Conservation (phyloP, 768 basidiomycete species). For the Xerocomellus amylosporus region DNA sequence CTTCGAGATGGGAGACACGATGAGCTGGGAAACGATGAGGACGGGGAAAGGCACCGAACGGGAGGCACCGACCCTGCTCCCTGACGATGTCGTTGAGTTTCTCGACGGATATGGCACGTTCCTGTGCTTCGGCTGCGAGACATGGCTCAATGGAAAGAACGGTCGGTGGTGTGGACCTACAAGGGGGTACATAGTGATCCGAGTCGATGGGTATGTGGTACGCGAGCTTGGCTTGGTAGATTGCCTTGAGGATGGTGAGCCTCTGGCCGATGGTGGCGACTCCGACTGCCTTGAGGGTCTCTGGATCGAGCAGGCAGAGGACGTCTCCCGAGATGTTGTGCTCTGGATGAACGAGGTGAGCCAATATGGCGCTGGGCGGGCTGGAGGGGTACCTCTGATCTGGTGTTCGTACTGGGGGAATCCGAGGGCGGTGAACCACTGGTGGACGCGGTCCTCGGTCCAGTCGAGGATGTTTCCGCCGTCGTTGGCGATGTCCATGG, state of each 20-base stretch:
- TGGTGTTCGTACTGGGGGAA: conserved; percentile 82
- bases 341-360: conserved; percentile 45
- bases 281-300: conserved; percentile 82
- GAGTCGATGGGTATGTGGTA: conserved; percentile 80
- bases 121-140: conserved; percentile 55
- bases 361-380: neutral
- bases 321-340: conserved; percentile 92
- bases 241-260: conserved; percentile 85
- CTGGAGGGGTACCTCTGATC: conserved; percentile 57
- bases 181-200: conserved; percentile 86
- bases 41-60: neutral
- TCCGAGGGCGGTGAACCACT: conserved; percentile 74
- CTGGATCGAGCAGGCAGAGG: conserved; percentile 79
- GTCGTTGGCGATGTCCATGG: conserved; percentile 30
- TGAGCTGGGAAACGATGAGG: conserved; percentile 45
- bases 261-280: conserved; percentile 90
- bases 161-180: conserved; percentile 44
- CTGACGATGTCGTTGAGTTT: conserved; percentile 63
- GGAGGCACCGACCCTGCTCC: conserved; percentile 61
- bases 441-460: conserved; percentile 76
- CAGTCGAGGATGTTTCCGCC: conserved; percentile 51
- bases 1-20: conserved; percentile 66
- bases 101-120: conserved; percentile 58
- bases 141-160: neutral
- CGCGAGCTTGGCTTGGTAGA: conserved; percentile 85